Evolutionary conservation across 169 alveolate species (phyloP).

Genomic region (Plasmodium falciparum): DNA sequence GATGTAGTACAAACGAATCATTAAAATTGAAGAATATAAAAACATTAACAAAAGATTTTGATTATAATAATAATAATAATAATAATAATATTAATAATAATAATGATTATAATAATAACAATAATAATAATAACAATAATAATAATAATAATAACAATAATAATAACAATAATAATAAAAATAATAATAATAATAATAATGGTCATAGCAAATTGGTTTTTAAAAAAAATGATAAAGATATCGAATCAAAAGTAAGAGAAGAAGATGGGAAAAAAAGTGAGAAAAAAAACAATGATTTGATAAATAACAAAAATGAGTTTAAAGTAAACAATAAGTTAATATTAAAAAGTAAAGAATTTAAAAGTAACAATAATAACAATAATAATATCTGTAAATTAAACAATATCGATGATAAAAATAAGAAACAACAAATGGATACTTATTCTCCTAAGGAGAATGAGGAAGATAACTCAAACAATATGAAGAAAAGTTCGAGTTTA

Average conservation of each 20-base stretch:
- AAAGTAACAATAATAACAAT: background rate
- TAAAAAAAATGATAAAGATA: too few relatives aligned
- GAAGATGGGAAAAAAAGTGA: too few relatives aligned
- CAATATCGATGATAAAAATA: background rate
- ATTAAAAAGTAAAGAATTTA: background rate
- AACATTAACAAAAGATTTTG: background rate
- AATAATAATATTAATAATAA: background rate
- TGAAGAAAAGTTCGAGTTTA: background rate
- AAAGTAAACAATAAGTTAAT: too few relatives aligned
- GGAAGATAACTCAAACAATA: background rate
- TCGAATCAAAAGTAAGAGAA: too few relatives aligned
- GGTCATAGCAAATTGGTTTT: background rate
- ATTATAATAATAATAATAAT: background rate
- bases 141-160: background rate
- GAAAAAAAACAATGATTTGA: too few relatives aligned
- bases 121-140: background rate
- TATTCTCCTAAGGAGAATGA: background rate
- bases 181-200: background rate
- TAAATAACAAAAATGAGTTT: too few relatives aligned
- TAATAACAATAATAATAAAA: background rate
- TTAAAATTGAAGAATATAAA: background rate
- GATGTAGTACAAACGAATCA: background rate
- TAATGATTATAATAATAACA: background rate
- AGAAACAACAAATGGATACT: background rate
- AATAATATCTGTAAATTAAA: background rate